These are phyloP conservation scores for Trichoderma citrinoviride DNA, from an alignment of 2,329 filamentous ascomycete genomes.

Conservation along the genomic window DNA sequence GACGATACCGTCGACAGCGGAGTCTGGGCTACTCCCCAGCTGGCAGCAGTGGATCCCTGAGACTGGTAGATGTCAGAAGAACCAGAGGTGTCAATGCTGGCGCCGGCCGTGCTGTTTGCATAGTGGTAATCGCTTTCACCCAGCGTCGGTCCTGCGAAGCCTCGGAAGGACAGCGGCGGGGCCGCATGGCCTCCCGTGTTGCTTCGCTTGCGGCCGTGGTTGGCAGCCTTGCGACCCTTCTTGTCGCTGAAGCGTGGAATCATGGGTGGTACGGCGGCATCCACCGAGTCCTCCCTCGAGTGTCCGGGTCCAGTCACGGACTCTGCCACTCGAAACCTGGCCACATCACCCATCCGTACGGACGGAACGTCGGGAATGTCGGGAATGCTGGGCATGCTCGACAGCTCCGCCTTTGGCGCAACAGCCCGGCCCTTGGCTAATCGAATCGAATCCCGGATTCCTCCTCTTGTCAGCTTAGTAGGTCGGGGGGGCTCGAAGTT, in stretches of 20 bases:
- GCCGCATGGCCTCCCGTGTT: conserved; percentile 77
- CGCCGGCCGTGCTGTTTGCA: conserved; percentile 56
- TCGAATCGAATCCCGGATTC: conserved; percentile 84
- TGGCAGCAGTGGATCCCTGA: conserved; percentile 45
- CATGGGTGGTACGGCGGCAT: conserved; percentile 67
- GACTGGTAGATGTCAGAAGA: conserved; percentile 62
- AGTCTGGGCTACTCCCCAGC: conserved; percentile 51
- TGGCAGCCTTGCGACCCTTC: conserved; percentile 40
- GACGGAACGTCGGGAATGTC: conserved; percentile 40
- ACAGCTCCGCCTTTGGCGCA: conserved; percentile 53
- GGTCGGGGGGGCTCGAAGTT: conserved; percentile 50
- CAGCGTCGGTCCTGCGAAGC: conserved; percentile 62
- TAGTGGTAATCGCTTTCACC: conserved; percentile 45
- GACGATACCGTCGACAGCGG: conserved; percentile 51
- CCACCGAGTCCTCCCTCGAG: conserved; percentile 50
- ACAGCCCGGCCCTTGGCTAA: conserved; percentile 70
- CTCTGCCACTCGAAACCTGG: conserved; percentile 41
- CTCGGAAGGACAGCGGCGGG: conserved; percentile 71
- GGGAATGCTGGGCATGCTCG: conserved; percentile 45
- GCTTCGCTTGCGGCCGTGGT: conserved; percentile 81
- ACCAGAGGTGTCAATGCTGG: conserved; percentile 56
- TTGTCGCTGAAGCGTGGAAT: conserved; percentile 68
- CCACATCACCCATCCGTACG: conserved; percentile 37
- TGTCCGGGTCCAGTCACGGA: conserved; percentile 38
- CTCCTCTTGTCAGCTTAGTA: conserved; percentile 47